Conservation (phyloP, 352 stramenopile species). For the Pythium periplocum region DNA sequence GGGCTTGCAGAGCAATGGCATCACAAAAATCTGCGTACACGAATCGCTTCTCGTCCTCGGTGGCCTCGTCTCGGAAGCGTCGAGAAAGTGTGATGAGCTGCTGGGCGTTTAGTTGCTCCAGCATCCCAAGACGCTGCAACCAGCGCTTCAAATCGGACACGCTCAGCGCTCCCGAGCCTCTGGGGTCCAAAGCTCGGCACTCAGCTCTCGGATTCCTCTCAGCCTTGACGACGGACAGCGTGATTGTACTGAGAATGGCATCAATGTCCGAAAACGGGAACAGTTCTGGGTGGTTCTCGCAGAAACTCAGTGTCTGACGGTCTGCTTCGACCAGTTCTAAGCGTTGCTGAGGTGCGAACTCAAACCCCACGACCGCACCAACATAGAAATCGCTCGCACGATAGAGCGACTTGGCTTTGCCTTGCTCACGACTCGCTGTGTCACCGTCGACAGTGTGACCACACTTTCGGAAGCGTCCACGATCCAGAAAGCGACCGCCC, state of each 20-base stretch:
- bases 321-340: slow-evolving; percentile 75
- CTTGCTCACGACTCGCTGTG: slow-evolving; percentile 23
- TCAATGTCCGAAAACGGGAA: slow-evolving; percentile 59
- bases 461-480: slow-evolving; percentile 57
- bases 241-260: slow-evolving; percentile 23
- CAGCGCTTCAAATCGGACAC: slow-evolving; percentile 24
- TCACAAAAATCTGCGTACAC: slow-evolving; percentile 66
- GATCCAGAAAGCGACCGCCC: slow-evolving; percentile 72
- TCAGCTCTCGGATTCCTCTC: slow-evolving; percentile 2
- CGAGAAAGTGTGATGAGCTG: slow-evolving; percentile 59
- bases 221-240: not conserved
- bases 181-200: slow-evolving; percentile 28
- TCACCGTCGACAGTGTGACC: slow-evolving; percentile 11
- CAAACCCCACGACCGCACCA: slow-evolving; percentile 59
- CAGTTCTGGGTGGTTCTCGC: slow-evolving; percentile 57
- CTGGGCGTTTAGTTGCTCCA: slow-evolving; percentile 46
- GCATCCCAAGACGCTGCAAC: slow-evolving; percentile 12
- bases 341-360: slow-evolving; percentile 60
- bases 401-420: slow-evolving; percentile 35
- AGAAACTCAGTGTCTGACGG: slow-evolving; percentile 68
- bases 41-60: slow-evolving; percentile 18
- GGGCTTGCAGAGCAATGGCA: slow-evolving; percentile 14
- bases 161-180: slow-evolving; percentile 12
- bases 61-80: slow-evolving; percentile 23
- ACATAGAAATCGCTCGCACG: slow-evolving; percentile 61